These are phyloP conservation scores for Eucalyptus albens DNA, from an alignment of 345 rosid genomes.

Conservation along the genomic window DNA sequence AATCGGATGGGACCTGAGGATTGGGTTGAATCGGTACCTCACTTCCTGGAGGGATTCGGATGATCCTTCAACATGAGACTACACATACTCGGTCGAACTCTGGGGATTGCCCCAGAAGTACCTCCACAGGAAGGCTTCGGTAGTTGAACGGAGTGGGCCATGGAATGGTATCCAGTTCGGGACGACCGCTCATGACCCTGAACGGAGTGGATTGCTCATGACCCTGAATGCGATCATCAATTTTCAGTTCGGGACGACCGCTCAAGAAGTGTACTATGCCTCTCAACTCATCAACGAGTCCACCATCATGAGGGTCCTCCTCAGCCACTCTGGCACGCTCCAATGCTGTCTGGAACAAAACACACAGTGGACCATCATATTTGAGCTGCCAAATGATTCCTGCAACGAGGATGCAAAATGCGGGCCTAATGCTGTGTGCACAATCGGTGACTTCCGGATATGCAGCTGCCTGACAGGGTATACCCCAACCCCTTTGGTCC, in stretches of 20 bases:
- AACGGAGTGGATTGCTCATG: background rate
- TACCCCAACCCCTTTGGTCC: background rate
- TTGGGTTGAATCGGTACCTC: background rate
- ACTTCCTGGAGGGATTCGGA: slow-evolving; percentile 15
- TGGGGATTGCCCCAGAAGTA: slow-evolving; percentile 6
- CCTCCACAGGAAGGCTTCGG: background rate
- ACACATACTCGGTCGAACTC: background rate
- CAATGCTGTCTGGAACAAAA: background rate
- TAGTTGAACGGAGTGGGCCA: background rate
- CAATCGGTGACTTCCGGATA: too few relatives aligned
- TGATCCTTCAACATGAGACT: slow-evolving; percentile 23
- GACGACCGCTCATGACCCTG: too few relatives aligned
- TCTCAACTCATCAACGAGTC: background rate
- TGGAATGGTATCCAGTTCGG: slow-evolving; percentile 14
- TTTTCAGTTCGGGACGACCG: background rate
- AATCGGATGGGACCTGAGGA: background rate
- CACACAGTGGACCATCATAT: background rate
- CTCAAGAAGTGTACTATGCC: background rate
- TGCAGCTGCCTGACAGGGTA: background rate
- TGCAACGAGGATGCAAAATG: background rate
- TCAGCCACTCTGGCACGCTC: background rate
- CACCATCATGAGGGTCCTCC: background rate
- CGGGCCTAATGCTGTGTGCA: too few relatives aligned
- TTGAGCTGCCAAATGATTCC: background rate
- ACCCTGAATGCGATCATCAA: background rate